phyloP scores from a whole-genome alignment of 441 rosid species.

The Adansonia grandidieri region DNA sequence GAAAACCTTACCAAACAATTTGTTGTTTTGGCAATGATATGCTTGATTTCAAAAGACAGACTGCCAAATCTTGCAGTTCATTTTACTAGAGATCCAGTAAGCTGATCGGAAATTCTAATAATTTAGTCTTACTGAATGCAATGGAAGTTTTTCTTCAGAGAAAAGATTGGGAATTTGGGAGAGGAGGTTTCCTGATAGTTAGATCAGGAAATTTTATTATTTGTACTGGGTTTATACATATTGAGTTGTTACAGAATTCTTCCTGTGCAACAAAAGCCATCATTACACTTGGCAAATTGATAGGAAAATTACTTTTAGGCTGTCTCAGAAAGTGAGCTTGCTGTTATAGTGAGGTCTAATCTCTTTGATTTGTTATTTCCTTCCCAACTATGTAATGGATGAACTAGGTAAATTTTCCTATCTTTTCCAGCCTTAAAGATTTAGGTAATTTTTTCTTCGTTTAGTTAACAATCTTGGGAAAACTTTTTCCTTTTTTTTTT shows the following conservation, averaged over 20 bases:
- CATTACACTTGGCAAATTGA: not conserved
- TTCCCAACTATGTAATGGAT: not conserved
- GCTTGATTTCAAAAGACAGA: not conserved
- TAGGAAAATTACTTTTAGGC: not conserved
- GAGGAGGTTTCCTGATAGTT: not conserved
- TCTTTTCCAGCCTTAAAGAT: not conserved
- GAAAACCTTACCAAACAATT: not conserved
- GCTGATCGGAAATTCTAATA: not conserved
- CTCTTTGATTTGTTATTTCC: not conserved
- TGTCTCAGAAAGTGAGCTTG: not conserved
- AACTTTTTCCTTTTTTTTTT: not conserved
- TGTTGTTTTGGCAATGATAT: constrained; percentile 8
- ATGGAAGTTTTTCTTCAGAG: not conserved
- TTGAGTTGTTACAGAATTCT: not conserved
- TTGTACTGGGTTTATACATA: not conserved
- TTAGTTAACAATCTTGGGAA: not conserved
- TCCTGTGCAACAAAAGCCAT: not conserved
- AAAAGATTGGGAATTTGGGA: not conserved
- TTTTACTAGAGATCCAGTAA: not conserved
- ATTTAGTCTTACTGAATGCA: not conserved
- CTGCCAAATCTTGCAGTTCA: not conserved
- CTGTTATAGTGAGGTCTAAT: not conserved
- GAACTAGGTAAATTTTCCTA: not conserved
- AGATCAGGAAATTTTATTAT: not conserved
- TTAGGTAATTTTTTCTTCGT: not conserved